Base-by-base conservation (phyloP, 1,284 basidiomycete genomes). In the Neonothopanus nambi region DNA sequence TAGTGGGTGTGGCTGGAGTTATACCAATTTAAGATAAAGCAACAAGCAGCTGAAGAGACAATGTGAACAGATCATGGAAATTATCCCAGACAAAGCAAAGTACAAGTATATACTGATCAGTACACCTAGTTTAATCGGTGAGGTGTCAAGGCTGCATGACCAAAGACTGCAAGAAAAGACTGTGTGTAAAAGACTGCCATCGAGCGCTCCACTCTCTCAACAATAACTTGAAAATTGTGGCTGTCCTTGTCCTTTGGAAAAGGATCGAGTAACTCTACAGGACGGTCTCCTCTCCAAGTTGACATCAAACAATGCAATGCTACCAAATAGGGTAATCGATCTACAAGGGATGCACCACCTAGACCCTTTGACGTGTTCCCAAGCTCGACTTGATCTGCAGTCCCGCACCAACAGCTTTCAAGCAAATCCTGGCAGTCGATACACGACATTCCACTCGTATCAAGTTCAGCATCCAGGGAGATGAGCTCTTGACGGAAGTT, bases 401-500 rank as follows among this genome's bases (percentile, higher is more conserved):
- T 26, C 15, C 51, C 51, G 2, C 26, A 13, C 51, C 51, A 52
- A 38, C 51, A 52, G 2, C 12, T 37, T 5, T 47, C 35, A 3
- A 52, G 23, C 9, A 46, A n/a, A 39, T 13, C 18, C 5, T 26
- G 23, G 47, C n/a, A n/a, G n/a, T n/a, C n/a, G n/a, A n/a, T n/a
- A n/a, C n/a, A n/a, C n/a, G n/a, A n/a, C n/a, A n/a, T 52, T 17
- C 43, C 18, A 24, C 51, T 52, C 7, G 23, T 9, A 18, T 52
- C 44, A 5, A 52, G 21, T 5, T 30, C 11, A 12, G 9, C 3
- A 26, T 52, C 51, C 39, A 52, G 36, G 12, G 17, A 11, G 9
- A 47, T 24, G 8, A 52, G 20, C 20, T 52, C 51, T 20, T 52
- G 51, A 12, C 44, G 51, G 37, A 52, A 52, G 23, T 52, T 52